Percentiles rank a stretch among this genome's conserved stretches.
Conservation (phyloP, 1,139 yeast genomes). For the Sporopachydermia cereana region DNA sequence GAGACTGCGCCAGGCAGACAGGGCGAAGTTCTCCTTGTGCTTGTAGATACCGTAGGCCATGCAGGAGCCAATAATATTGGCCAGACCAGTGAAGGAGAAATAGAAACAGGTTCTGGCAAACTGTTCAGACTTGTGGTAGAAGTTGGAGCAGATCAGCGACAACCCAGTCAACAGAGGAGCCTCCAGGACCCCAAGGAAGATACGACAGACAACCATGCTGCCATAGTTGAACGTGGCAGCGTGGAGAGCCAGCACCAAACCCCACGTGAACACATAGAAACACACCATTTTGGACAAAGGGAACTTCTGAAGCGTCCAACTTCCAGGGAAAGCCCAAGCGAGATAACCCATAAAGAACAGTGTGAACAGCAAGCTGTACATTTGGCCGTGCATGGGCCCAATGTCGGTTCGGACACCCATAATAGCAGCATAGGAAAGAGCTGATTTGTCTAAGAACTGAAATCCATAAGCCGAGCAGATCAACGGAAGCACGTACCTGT, state of each 20-base stretch:
- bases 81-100: slow-evolving; percentile 47
- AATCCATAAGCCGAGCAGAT: slow-evolving; percentile 43
- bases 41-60: slow-evolving; percentile 38
- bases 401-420: slow-evolving; percentile 40
- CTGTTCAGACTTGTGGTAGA: slow-evolving; percentile 42
- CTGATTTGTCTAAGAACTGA: slow-evolving; percentile 56
- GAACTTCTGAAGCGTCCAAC: slow-evolving; percentile 37
- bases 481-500: slow-evolving; percentile 40
- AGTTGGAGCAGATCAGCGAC: slow-evolving; percentile 44
- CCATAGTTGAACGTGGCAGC: slow-evolving; percentile 38
- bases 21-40: slow-evolving; percentile 23
- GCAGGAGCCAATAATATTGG: slow-evolving; percentile 41
- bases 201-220: slow-evolving; percentile 38
- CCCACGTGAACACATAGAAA: slow-evolving; percentile 37
- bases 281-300: slow-evolving; percentile 45
- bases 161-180: slow-evolving; percentile 47
- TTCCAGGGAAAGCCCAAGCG: slow-evolving; percentile 42
- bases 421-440: slow-evolving; percentile 48
- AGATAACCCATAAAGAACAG: slow-evolving; percentile 44
- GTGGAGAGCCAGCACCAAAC: slow-evolving; percentile 34
- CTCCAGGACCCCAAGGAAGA: slow-evolving; percentile 45
- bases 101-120: slow-evolving; percentile 37
- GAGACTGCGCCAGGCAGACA: slow-evolving; percentile 38
- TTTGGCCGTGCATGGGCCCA: slow-evolving; percentile 22
- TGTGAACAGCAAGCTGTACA: slow-evolving; percentile 47